Base-by-base conservation (phyloP, 768 basidiomycete genomes). In the Leccinum rimulosum region DNA sequence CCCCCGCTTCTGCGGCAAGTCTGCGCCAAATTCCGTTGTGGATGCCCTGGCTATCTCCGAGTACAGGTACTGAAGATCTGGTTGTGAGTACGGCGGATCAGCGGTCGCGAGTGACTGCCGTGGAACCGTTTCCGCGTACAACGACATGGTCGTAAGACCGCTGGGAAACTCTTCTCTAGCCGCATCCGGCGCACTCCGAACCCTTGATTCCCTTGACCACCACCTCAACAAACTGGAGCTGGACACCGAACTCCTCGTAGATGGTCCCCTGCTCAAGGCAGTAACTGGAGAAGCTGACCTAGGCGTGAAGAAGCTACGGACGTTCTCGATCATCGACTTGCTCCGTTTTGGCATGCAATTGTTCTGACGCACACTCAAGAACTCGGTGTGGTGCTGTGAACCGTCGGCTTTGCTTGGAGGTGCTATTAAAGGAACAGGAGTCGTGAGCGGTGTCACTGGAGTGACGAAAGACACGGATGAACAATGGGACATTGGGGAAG, bases 291-390 rank as follows among this genome's bases (percentile, higher is more conserved):
- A 79, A 14, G 67, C 58, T 5, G 82, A 71, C 1, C 80, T 81
- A 53, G 82, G 75, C 28, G 76, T 72, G 64, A 89, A 87, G 54
- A 89, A 75, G 19, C 77, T 83, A 64, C 79, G 82, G 57, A 89
- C 82, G 63, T 84, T 86, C 62, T 80, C 83, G 50, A 85, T 81
- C 71, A 89, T 78, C 14, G 84, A 85, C 28, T 80, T 75, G 52
- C 78, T 73, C 45, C 80, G 75, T 61, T 79, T 79, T 11, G 79
- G 80, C 27, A 61, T 64, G 52, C 56, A 72, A 50, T 63, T 63
- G n/a, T 63, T 65, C 47, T 53, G 68, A 51, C 52, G 63, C 28
- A 58, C 61, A 45, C 57, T 58, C 71, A 61, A 67, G 52, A 65
- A 70, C 58, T 72, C 77, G 55, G 66, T 67, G 57, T 49, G 75